Conservation (phyloP, 2,329 filamentous ascomycete species). For the Ophiostoma quercus region DNA sequence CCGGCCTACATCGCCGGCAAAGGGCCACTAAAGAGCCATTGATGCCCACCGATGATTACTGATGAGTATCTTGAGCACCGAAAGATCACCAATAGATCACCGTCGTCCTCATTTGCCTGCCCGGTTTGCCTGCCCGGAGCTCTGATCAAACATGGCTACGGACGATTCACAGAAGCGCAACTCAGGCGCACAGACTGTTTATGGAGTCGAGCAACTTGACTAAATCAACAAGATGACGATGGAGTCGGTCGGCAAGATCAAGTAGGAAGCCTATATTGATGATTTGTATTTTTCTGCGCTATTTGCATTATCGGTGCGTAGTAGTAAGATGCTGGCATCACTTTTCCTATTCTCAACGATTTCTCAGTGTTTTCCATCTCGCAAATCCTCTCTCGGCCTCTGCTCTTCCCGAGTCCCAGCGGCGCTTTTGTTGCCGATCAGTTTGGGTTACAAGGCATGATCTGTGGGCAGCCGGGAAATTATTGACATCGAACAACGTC, state of each 20-base stretch:
- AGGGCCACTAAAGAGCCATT: background rate
- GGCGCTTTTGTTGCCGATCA: background rate
- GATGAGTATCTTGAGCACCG: background rate
- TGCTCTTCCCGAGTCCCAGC: background rate
- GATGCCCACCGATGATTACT: background rate
- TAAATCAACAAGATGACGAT: background rate
- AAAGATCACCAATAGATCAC: background rate
- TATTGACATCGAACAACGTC: background rate
- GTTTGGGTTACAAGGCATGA: background rate
- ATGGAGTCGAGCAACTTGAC: background rate
- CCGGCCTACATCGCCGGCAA: background rate
- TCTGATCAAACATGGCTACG: background rate
- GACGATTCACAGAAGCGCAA: background rate
- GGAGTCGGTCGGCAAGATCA: background rate
- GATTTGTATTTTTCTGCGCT: background rate
- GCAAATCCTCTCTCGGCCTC: background rate
- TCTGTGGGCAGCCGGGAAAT: background rate
- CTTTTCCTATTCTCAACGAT: background rate
- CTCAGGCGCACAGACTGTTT: background rate
- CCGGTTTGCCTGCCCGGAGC: background rate
- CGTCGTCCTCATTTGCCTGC: background rate
- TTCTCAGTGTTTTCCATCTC: background rate
- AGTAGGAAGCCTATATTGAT: background rate
- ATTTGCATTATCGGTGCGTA: background rate
- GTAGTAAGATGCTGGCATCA: background rate